These are phyloP conservation scores for Mycena metata DNA, from an alignment of 768 basidiomycete species.

Conservation along the genomic window DNA sequence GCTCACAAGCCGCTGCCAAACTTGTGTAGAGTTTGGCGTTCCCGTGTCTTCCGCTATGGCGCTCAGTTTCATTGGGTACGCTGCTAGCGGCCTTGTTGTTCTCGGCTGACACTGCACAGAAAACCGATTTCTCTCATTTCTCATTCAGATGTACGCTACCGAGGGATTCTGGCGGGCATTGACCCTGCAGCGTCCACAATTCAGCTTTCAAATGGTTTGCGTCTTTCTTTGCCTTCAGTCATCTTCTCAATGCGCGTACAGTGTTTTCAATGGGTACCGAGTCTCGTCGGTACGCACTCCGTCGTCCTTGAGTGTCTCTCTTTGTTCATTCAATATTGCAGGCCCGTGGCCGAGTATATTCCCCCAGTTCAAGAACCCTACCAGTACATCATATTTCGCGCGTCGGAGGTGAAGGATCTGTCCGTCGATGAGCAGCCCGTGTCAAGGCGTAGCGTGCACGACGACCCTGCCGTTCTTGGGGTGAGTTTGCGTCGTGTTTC, in stretches of 20 bases:
- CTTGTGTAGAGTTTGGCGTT: too few relatives aligned
- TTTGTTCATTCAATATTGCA: conserved; percentile 43
- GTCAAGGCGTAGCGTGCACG: conserved; percentile 74
- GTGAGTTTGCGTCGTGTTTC: conserved; percentile 50
- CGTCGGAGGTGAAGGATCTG: conserved; percentile 91
- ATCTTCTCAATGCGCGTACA: conserved; percentile 37
- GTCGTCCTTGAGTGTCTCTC: background rate
- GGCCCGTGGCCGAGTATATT: conserved; percentile 83
- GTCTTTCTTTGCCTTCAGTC: conserved; percentile 14
- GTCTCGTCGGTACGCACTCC: conserved; percentile 73
- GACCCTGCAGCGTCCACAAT: conserved; percentile 90
- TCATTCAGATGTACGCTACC: conserved; percentile 91
- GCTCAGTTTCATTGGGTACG: conserved; percentile 82
- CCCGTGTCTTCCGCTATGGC: conserved; percentile 63
- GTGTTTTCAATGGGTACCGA: conserved; percentile 94
- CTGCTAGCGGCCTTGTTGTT: background rate
- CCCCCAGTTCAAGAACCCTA: conserved; percentile 88
- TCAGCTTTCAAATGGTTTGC: conserved; percentile 85
- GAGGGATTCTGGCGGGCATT: conserved; percentile 89
- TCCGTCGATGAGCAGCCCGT: conserved; percentile 79
- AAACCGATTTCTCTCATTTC: conserved; percentile 93
- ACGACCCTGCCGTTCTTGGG: conserved; percentile 88
- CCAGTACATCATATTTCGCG: conserved; percentile 92
- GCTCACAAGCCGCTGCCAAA: too few relatives aligned
- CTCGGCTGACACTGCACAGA: conserved; percentile 51